phyloP scores from a whole-genome alignment of 2,329 filamentous ascomycete genomes.

The Pseudogymnoascus sp. region DNA sequence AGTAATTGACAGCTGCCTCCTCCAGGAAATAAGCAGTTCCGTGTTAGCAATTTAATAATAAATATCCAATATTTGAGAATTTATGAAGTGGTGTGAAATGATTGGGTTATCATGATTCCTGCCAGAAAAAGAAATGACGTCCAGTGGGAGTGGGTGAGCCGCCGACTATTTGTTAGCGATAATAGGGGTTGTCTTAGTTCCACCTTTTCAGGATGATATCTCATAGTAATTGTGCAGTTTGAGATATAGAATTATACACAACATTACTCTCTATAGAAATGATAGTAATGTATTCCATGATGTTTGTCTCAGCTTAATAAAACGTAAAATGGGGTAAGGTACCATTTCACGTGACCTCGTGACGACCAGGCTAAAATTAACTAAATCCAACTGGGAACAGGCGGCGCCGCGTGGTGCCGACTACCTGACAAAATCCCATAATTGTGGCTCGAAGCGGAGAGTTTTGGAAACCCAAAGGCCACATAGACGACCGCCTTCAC shows the following conservation, averaged over 20 bases:
- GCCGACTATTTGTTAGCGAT: background rate
- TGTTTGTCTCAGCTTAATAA: background rate
- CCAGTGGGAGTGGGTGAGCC: background rate
- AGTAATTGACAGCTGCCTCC: background rate
- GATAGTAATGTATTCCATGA: background rate
- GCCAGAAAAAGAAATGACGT: constrained; percentile 8
- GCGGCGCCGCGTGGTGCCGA: constrained; percentile 10
- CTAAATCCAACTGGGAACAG: constrained; percentile 9
- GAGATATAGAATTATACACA: background rate
- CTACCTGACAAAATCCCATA: constrained; percentile 10
- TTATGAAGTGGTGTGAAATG: background rate
- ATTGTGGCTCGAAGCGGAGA: constrained; percentile 5
- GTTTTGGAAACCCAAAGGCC: constrained; percentile 9
- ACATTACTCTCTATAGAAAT: background rate
- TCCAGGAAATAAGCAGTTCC: background rate
- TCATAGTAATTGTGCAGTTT: background rate
- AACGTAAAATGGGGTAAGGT: background rate
- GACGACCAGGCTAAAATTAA: background rate
- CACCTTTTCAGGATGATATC: background rate
- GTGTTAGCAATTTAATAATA: background rate
- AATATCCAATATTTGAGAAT: constrained; percentile 2
- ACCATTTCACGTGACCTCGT: constrained; percentile 8
- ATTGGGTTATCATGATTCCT: background rate
- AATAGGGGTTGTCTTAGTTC: background rate
- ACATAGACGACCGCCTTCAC: constrained; percentile 8